A percentile compares a stretch with the other conserved stretches of the same genome.
Conservation (phyloP, 2,329 filamentous ascomycete genomes). For the Aspergillus caelatus region DNA sequence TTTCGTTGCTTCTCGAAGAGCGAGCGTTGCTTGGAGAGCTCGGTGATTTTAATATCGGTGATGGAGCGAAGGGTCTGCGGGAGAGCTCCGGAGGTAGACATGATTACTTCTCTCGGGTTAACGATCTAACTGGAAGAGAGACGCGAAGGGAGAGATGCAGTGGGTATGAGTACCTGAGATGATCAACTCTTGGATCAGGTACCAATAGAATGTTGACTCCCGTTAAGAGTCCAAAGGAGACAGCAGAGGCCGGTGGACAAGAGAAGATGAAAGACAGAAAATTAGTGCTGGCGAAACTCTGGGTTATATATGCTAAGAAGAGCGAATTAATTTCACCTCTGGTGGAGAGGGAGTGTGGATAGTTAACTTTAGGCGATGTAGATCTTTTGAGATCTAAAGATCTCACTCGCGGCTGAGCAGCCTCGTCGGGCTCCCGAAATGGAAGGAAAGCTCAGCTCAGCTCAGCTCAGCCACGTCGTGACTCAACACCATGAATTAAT, state of each 20-base stretch:
- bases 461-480: neutral
- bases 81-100: constrained; percentile 42
- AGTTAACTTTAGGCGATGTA: neutral
- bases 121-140: neutral
- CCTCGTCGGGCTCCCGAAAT: neutral
- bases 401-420: neutral
- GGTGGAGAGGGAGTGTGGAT: constrained; percentile 6
- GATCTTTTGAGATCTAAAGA: neutral
- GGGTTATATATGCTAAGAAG: neutral
- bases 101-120: constrained; percentile 16
- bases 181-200: neutral
- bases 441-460: neutral
- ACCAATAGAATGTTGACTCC: neutral
- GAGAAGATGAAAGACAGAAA: neutral
- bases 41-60: constrained; percentile 59
- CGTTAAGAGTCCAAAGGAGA: neutral
- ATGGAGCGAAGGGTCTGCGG: constrained; percentile 59
- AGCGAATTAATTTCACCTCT: neutral
- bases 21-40: constrained; percentile 56
- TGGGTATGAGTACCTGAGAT: neutral
- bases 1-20: constrained; percentile 54
- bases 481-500: neutral
- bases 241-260: neutral
- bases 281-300: neutral
- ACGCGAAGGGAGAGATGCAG: neutral